These are phyloP conservation scores for Hirsutella rhossiliensis DNA, from an alignment of 2,329 filamentous ascomycete genomes.

Conservation along the genomic window DNA sequence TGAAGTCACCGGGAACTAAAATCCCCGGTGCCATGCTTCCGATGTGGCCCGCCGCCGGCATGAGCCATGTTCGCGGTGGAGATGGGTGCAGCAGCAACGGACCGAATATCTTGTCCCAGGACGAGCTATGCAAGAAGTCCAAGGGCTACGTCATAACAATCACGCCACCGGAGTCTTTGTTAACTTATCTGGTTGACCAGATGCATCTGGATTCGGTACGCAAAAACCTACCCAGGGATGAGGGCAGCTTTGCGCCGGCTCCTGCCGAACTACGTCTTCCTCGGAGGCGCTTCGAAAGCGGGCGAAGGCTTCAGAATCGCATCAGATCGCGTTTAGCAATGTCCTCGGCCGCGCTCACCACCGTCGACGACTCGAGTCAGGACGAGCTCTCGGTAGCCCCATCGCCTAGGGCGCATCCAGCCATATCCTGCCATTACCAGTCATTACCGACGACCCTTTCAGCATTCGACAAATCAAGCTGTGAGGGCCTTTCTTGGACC, in stretches of 20 bases:
- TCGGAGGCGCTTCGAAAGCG: constrained; percentile 44
- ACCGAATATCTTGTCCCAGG: not conserved
- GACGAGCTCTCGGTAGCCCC: constrained; percentile 20
- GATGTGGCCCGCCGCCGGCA: constrained; percentile 58
- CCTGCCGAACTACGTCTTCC: constrained; percentile 42
- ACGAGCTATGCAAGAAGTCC: constrained; percentile 27
- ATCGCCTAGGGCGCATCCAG: constrained; percentile 34
- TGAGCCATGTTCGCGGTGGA: constrained; percentile 48
- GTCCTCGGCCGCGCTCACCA: constrained; percentile 1
- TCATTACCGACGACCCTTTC: constrained; percentile 52
- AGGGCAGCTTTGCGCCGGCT: constrained; percentile 29
- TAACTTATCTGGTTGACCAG: constrained; percentile 16
- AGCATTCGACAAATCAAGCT: constrained; percentile 68
- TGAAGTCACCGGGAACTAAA: constrained; percentile 35
- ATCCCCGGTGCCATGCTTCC: constrained; percentile 55
- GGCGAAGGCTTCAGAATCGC: constrained; percentile 36
- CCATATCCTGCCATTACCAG: constrained; percentile 45
- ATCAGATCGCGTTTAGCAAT: constrained; percentile 34
- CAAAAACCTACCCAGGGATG: constrained; percentile 14
- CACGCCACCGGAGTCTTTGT: constrained; percentile 27
- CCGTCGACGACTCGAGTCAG: constrained; percentile 14
- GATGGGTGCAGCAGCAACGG: not conserved
- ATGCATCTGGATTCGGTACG: constrained; percentile 16
- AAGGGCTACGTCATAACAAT: constrained; percentile 35
- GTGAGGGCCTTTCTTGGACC: constrained; percentile 62